A percentile compares a stretch with the other conserved stretches of the same genome.
These are phyloP conservation scores for Chloromonas sp. DNA, from an alignment of 163 green algal genomes.

Conservation along the genomic window DNA sequence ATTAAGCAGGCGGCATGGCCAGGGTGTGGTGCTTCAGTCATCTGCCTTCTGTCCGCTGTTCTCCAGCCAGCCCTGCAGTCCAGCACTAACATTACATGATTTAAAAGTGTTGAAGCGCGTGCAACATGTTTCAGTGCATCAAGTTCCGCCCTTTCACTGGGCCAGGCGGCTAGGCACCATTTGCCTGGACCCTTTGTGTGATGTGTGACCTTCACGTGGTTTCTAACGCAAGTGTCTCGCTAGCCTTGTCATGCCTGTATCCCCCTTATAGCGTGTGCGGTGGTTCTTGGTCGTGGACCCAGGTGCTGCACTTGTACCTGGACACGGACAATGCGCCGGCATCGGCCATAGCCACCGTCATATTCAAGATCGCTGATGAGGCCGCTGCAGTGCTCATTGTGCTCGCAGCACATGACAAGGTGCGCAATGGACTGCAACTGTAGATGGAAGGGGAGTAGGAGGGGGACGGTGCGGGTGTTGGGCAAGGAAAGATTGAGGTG, in stretches of 20 bases:
- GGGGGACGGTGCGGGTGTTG: too few species aligned
- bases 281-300: background rate
- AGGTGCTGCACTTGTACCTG: background rate
- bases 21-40: too few species aligned
- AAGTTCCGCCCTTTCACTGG: background rate
- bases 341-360: background rate
- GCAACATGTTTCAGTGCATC: too few species aligned
- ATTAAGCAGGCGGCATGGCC: too few species aligned
- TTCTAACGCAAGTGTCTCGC: background rate
- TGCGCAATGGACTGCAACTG: background rate
- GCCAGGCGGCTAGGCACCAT: background rate
- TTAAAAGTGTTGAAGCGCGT: too few species aligned
- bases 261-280: too few species aligned
- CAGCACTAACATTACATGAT: too few species aligned
- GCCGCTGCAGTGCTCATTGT: background rate
- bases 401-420: slow-evolving; percentile 4
- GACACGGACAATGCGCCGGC: slow-evolving; percentile 5
- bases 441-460: too few species aligned
- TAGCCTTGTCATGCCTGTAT: too few species aligned
- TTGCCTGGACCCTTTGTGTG: background rate
- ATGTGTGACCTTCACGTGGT: background rate
- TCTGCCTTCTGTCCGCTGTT: too few species aligned
- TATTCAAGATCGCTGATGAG: slow-evolving; percentile 4
- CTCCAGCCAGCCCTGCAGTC: too few species aligned
- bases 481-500: too few species aligned